Percentiles rank a stretch among this genome's conserved stretches.
Conservation (phyloP, 2,329 filamentous ascomycete species). For the Chrysosporium keratinophilum region DNA sequence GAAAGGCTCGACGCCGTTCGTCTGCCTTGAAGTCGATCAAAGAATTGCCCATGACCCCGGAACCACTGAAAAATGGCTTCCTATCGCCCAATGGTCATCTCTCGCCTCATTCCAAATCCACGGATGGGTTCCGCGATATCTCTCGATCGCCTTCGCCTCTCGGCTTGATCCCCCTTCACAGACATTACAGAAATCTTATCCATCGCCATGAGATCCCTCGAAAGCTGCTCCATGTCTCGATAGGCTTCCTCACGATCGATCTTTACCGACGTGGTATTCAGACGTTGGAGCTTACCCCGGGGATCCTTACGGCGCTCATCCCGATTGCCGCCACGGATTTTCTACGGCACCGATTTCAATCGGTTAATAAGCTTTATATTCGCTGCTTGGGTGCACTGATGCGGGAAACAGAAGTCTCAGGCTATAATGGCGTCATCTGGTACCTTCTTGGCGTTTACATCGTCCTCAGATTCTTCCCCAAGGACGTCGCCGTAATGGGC, state of each 20-base stretch:
- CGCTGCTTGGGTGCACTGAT: slow-evolving; percentile 76
- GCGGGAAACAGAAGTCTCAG: slow-evolving; percentile 88
- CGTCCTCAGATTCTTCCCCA: slow-evolving; percentile 77
- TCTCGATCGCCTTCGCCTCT: slow-evolving; percentile 87
- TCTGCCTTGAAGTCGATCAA: slow-evolving; percentile 46
- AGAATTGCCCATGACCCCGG: slow-evolving; percentile 33
- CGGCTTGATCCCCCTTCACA: slow-evolving; percentile 88
- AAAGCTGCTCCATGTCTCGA: slow-evolving; percentile 87
- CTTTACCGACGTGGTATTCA: slow-evolving; percentile 75
- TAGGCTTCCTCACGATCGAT: slow-evolving; percentile 84
- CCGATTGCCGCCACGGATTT: slow-evolving; percentile 76
- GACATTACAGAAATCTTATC: slow-evolving; percentile 80
- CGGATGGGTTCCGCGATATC: slow-evolving; percentile 72
- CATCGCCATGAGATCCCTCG: slow-evolving; percentile 96
- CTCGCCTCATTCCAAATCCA: slow-evolving; percentile 48
- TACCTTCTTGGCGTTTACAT: slow-evolving; percentile 86
- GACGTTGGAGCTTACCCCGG: slow-evolving; percentile 67
- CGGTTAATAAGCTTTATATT: slow-evolving; percentile 82
- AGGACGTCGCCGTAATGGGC: slow-evolving; percentile 82
- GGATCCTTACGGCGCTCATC: slow-evolving; percentile 67
- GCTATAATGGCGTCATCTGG: slow-evolving; percentile 95
- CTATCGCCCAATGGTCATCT: slow-evolving; percentile 55
- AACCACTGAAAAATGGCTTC: slow-evolving; percentile 30
- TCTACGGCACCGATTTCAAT: slow-evolving; percentile 68
- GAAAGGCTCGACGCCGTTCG: slow-evolving; percentile 38